Conservation (phyloP, 2,329 filamentous ascomycete genomes). For the Colletotrichum eremochloae region DNA sequence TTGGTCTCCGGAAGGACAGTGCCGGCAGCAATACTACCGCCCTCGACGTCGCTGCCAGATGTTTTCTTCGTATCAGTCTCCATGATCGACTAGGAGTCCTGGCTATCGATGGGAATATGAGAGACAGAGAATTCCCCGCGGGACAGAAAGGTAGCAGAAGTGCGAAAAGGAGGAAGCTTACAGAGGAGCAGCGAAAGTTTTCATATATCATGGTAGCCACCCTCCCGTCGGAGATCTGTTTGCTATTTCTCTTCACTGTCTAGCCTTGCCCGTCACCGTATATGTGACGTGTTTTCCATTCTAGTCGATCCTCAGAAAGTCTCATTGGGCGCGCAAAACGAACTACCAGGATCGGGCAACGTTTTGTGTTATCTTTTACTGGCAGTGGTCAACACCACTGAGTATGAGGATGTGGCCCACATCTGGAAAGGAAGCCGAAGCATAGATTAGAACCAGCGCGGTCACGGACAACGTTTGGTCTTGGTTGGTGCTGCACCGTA, state of each 20-base stretch:
- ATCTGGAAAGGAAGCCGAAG: slow-evolving; percentile 1
- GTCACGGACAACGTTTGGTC: background rate
- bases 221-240: background rate
- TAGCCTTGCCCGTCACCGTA: background rate
- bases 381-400: background rate
- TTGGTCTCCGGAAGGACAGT: slow-evolving; percentile 4
- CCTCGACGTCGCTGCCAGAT: slow-evolving; percentile 13
- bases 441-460: background rate
- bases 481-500: background rate
- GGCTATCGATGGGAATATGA: too few species aligned
- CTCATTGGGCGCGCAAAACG: background rate
- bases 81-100: background rate
- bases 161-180: background rate
- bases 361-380: background rate
- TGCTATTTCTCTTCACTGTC: background rate
- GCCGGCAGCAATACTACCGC: background rate
- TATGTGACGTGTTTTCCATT: background rate
- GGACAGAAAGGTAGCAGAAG: too few species aligned
- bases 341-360: background rate
- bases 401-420: background rate
- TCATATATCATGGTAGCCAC: background rate
- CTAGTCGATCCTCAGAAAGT: background rate
- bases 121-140: background rate
- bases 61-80: background rate
- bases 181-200: background rate